A percentile compares a stretch with the other conserved stretches of the same genome.
Evolutionary conservation across 352 stramenopile species (phyloP).

Genomic region (Thraustochytrium sp.): DNA sequence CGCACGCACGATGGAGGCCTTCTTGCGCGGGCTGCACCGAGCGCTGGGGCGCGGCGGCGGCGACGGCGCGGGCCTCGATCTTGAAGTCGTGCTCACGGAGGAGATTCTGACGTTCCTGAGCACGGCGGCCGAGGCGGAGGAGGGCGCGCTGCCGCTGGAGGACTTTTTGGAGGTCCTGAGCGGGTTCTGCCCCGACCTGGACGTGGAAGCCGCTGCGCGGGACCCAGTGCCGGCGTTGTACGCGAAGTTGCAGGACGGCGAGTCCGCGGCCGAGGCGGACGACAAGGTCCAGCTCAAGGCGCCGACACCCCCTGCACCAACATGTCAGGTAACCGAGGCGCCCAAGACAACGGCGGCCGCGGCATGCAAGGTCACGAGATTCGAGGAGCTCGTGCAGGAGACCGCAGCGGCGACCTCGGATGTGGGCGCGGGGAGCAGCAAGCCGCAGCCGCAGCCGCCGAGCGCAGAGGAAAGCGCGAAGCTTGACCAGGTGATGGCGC

Average conservation of each 20-base stretch:
- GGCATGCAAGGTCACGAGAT: neutral
- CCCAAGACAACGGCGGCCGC: neutral
- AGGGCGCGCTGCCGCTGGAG: neutral
- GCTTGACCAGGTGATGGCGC: neutral
- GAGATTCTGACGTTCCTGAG: neutral
- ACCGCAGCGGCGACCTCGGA: neutral
- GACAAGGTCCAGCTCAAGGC: neutral
- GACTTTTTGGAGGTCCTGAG: constrained; percentile 23
- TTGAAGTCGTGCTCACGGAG: neutral
- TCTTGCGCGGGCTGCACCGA: neutral
- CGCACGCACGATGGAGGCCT: neutral
- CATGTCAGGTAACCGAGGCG: too few relatives aligned
- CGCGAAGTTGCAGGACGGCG: neutral
- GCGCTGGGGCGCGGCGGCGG: neutral
- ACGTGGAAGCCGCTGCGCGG: neutral
- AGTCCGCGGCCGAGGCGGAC: neutral
- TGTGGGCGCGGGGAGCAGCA: neutral
- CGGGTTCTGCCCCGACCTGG: neutral
- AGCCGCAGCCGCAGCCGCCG: neutral
- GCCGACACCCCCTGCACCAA: neutral
- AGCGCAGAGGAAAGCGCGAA: neutral
- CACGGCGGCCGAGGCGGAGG: neutral
- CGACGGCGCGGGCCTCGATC: neutral
- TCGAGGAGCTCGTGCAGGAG: neutral
- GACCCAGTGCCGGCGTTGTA: neutral